A percentile compares a stretch with the other conserved stretches of the same genome.
Conservation (phyloP, 2,329 filamentous ascomycete species). For the Nemania serpens region DNA sequence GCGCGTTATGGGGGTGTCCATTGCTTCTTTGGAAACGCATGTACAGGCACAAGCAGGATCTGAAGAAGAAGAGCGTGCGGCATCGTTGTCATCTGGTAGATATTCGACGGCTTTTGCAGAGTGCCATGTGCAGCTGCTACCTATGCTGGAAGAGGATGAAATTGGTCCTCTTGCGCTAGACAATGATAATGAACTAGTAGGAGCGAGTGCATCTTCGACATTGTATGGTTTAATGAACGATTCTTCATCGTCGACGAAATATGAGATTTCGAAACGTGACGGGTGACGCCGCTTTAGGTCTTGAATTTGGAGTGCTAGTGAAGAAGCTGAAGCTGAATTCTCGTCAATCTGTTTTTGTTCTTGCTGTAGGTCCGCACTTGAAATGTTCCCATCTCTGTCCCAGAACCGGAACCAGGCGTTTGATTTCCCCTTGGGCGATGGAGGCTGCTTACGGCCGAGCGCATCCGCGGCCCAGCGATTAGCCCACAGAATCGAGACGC, state of each 20-base stretch:
- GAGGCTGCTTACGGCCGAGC: constrained; percentile 50
- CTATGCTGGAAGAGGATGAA: background rate
- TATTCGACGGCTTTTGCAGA: constrained; percentile 29
- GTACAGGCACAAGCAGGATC: constrained; percentile 33
- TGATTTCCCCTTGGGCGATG: background rate
- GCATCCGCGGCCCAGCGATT: constrained; percentile 71
- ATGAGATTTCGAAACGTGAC: constrained; percentile 65
- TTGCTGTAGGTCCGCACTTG: constrained; percentile 27
- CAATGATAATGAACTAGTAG: constrained; percentile 34
- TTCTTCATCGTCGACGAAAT: constrained; percentile 82
- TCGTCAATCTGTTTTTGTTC: background rate
- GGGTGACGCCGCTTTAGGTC: constrained; percentile 63
- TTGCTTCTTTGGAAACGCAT: constrained; percentile 27
- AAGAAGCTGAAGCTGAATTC: constrained; percentile 28
- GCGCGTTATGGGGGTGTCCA: constrained; percentile 23
- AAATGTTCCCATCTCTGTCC: constrained; percentile 28
- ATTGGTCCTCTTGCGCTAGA: constrained; percentile 9
- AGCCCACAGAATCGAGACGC: constrained; percentile 83
- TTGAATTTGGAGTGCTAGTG: constrained; percentile 57
- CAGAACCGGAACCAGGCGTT: constrained; percentile 23
- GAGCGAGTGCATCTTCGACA: constrained; percentile 47
- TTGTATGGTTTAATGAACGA: constrained; percentile 63
- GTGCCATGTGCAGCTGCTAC: constrained; percentile 38
- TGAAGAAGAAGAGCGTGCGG: constrained; percentile 21
- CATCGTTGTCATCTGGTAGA: constrained; percentile 38